Percentiles rank a stretch among this genome's conserved stretches.
Evolutionary conservation across 2,329 filamentous ascomycete genomes (phyloP).

Genomic region (Sordariomycetes sp.): DNA sequence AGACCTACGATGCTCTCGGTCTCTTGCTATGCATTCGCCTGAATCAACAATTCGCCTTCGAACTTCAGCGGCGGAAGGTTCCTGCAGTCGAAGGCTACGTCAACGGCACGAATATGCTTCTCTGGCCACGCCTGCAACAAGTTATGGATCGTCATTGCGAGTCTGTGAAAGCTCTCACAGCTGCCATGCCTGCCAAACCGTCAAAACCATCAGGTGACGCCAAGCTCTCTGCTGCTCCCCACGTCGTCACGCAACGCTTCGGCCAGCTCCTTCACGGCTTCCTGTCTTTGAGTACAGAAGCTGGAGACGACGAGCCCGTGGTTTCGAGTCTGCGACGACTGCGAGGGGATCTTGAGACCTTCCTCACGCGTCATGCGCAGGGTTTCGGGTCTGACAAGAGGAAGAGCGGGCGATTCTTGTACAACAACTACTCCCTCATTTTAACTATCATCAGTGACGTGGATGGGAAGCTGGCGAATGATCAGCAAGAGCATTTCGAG

Average conservation of each 20-base stretch:
- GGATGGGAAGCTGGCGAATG: conserved; percentile 61
- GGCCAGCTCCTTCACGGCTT: conserved; percentile 86
- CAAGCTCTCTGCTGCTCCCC: conserved; percentile 70
- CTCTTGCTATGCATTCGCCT: conserved; percentile 84
- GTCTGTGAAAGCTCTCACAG: conserved; percentile 60
- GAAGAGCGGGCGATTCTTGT: conserved; percentile 80
- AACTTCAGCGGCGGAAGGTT: conserved; percentile 83
- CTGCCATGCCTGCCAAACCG: conserved; percentile 36
- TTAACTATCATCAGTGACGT: conserved; percentile 81
- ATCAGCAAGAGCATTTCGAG: conserved; percentile 71
- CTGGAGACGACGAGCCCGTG: conserved; percentile 89
- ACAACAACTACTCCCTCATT: conserved; percentile 94
- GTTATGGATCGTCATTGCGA: conserved; percentile 92
- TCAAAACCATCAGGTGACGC: conserved; percentile 36
- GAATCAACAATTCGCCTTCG: conserved; percentile 90
- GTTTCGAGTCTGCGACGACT: conserved; percentile 70
- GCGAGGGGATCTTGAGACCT: conserved; percentile 72
- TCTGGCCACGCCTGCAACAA: conserved; percentile 92
- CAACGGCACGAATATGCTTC: conserved; percentile 88
- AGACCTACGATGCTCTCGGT: conserved; percentile 76
- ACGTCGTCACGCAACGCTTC: conserved; percentile 90
- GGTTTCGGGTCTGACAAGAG: conserved; percentile 63
- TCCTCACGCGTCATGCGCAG: conserved; percentile 70
- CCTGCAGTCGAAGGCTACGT: conserved; percentile 85
- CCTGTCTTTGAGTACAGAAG: conserved; percentile 73